These are phyloP conservation scores for Silene vulgaris DNA, from an alignment of 179 eudicot species.

Conservation along the genomic window DNA sequence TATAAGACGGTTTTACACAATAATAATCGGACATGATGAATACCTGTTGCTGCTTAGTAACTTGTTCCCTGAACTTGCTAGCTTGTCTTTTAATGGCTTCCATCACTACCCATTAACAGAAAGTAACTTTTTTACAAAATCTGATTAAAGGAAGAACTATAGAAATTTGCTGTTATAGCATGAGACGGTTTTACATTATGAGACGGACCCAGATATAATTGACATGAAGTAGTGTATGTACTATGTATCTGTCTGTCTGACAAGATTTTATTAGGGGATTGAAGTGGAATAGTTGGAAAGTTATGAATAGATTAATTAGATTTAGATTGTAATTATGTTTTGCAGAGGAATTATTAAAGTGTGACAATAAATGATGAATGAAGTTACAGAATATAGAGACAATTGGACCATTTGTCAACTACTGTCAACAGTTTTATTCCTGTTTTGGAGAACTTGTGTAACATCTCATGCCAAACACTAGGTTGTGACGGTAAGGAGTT, in stretches of 20 bases:
- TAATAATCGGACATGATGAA: background rate
- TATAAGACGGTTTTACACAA: too few species aligned
- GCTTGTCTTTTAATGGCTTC: constrained; percentile 85
- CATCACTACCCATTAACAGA: constrained; percentile 29
- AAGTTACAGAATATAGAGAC: background rate
- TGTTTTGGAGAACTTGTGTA: constrained; percentile 2
- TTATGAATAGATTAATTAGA: background rate
- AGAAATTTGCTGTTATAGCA: too few species aligned
- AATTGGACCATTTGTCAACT: constrained; percentile 7
- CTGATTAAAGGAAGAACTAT: too few species aligned
- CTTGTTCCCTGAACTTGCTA: constrained; percentile 77
- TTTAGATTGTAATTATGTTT: too few species aligned
- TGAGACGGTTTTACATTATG: too few species aligned
- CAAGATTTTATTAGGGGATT: background rate
- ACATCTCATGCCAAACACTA: constrained; percentile 9
- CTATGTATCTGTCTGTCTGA: background rate
- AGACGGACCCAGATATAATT: too few species aligned
- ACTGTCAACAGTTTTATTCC: constrained; percentile 1
- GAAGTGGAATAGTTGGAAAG: constrained; percentile 15
- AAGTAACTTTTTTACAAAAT: background rate
- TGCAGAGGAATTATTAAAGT: too few species aligned
- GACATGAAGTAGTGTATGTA: background rate
- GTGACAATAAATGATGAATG: background rate
- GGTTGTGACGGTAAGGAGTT: background rate
- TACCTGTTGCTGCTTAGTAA: constrained; percentile 82